Base-by-base conservation (phyloP, 2,329 filamentous ascomycete genomes). In the Pestalotiopsis sp. region DNA sequence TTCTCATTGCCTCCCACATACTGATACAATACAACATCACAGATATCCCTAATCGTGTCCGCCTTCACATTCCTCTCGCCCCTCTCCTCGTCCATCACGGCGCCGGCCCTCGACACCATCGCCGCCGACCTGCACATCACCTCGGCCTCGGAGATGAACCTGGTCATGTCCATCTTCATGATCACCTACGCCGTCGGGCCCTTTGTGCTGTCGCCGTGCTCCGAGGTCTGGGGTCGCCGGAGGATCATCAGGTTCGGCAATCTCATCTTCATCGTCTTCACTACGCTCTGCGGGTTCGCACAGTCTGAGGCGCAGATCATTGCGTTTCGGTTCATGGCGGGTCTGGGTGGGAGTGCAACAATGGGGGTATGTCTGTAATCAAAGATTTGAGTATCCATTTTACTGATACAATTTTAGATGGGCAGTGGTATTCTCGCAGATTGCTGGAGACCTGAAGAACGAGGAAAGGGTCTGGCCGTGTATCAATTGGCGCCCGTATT, bases 61-160 rank as follows among this genome's bases (percentile, higher is more conserved):
- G 77, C 73, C 66, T 81, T 80, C 68, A 87, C 86, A 3, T 87
- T 89, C 73, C 86, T 89, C 67, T 88, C 87, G 0, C 86, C 87
- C 0, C 83, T 89, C 1, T 84, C 86, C 0, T 87, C 86, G 0
- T 86, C 79, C 4, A 82, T 81, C 84, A 76, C 87, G 3, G 83
- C 86, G 0, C 86, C 86, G 0, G 85, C 83, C 0, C 73, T 88
- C 13, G 70, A 77, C 4, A 76, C 79, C 6, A 80, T 88, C 25
- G 80, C 80, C 1, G 73, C 76, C 1, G 84, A 87, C n/a, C 78
- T 88, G 39, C 68, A 81, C 38, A 83, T 87, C 65, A 76, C 74
- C 1, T 79, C 79, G 5, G 78, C 74, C 4, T 79, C 86, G 39
- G 77, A 83, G 60, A 75, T 77, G 7, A 78, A 80, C 36, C 74